A percentile compares a stretch with the other conserved stretches of the same genome.
phyloP scores from a whole-genome alignment of 2,329 filamentous ascomycete species.

The Penicillium polonicum region DNA sequence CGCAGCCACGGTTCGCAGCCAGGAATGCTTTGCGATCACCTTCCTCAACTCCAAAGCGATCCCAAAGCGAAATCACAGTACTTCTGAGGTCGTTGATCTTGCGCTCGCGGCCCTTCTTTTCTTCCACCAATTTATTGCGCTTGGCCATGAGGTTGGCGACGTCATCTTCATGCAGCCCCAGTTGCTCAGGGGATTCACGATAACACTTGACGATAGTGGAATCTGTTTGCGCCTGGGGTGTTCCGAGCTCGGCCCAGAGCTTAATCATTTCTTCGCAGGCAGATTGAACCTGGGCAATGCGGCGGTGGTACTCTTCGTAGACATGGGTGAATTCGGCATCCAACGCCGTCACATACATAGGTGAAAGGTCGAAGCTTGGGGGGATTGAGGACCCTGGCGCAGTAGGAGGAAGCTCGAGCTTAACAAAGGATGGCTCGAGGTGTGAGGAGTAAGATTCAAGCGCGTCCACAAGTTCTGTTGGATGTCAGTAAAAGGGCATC shows the following conservation, averaged over 20 bases:
- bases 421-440: slow-evolving; percentile 84
- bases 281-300: slow-evolving; percentile 71
- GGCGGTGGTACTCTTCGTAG: slow-evolving; percentile 92
- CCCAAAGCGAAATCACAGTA: slow-evolving; percentile 85
- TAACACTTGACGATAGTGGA: slow-evolving; percentile 82
- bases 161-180: slow-evolving; percentile 88
- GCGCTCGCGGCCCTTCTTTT: slow-evolving; percentile 83
- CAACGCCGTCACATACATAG: slow-evolving; percentile 78
- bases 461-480: slow-evolving; percentile 82
- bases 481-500: slow-evolving; percentile 24
- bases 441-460: slow-evolving; percentile 96
- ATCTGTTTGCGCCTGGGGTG: slow-evolving; percentile 90
- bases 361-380: slow-evolving; percentile 87
- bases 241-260: slow-evolving; percentile 93
- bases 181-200: slow-evolving; percentile 85
- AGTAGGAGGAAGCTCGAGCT: slow-evolving; percentile 80
- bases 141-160: slow-evolving; percentile 68
- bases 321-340: slow-evolving; percentile 91
- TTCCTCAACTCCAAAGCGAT: slow-evolving; percentile 79
- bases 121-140: slow-evolving; percentile 79
- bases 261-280: slow-evolving; percentile 83
- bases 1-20: slow-evolving; percentile 83
- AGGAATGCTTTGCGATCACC: slow-evolving; percentile 81
- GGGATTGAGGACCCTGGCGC: slow-evolving; percentile 72
- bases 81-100: slow-evolving; percentile 71